Conservation (phyloP, 148 eudicot genomes). For the Chenopodium suecicum region DNA sequence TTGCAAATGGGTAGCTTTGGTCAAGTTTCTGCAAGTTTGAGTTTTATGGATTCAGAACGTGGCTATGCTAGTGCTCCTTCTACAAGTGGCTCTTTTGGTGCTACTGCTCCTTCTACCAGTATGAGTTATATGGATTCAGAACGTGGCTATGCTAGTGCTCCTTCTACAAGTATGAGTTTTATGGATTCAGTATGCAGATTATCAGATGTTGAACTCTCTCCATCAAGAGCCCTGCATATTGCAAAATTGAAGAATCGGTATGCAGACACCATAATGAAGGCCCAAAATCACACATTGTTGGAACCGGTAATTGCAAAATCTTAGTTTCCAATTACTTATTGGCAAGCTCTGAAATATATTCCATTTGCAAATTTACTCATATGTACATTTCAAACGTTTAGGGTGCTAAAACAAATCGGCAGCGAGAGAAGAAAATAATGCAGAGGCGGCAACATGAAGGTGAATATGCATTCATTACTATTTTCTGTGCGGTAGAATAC, state of each 20-base stretch:
- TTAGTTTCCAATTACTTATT: background rate
- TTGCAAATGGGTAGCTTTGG: too few species aligned
- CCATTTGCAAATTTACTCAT: background rate
- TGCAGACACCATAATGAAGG: slow-evolving; percentile 73
- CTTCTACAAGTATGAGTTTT: background rate
- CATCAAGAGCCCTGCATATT: slow-evolving; percentile 71
- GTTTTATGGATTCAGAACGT: background rate
- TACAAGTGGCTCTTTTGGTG: too few species aligned
- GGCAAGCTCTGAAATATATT: background rate
- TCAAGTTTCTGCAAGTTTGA: too few species aligned
- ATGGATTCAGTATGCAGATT: too few species aligned
- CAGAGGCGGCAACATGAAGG: slow-evolving; percentile 64
- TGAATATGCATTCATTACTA: slow-evolving; percentile 18
- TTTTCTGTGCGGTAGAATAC: background rate
- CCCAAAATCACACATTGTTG: slow-evolving; percentile 22
- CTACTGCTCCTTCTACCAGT: too few species aligned
- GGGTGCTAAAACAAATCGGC: slow-evolving; percentile 45
- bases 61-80: background rate
- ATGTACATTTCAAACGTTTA: slow-evolving; percentile 10
- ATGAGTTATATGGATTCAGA: too few species aligned
- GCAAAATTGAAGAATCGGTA: slow-evolving; percentile 78
- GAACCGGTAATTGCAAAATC: slow-evolving; percentile 39
- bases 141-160: too few species aligned
- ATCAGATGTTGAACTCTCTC: slow-evolving; percentile 48
- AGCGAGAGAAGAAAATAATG: slow-evolving; percentile 52